Base-by-base conservation (phyloP, 2,329 filamentous ascomycete species). In the Talaromyces sp. region DNA sequence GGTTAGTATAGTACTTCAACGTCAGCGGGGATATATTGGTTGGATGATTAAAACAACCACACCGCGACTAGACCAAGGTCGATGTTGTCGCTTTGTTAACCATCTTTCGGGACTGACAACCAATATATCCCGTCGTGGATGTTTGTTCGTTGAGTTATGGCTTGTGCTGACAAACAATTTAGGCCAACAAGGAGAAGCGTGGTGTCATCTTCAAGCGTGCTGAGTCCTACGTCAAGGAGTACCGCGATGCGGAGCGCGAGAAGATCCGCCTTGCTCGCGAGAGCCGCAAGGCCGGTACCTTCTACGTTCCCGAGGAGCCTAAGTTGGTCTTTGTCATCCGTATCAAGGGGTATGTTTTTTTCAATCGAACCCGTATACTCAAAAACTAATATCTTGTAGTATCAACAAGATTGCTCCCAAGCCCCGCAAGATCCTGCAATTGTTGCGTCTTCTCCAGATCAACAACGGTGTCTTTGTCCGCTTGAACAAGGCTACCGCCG, bases 361-460 rank as follows among this genome's bases (percentile, higher is more conserved):
- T 31, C 27, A 31, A 57, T n/a, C 15, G 27, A 27, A 50, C 9
- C 27, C 0, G 13, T 19, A 17, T 2, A 37, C 65, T 71, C 59
- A 69, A 69, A 63, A 27, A 3, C 33, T n/a, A 13, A 65, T 22
- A 3, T 6, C 7, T 50, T 7, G 56, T 69, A 90, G 94, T 96
- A 98, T 99, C 93, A 98, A 98, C 92, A 99, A 99, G 91, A 98
- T 99, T 78, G 89, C 96, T 81, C 95, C 95, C 76, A 98, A 99
- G 91, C 96, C 96, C 84, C 93, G 95, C 88, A 99, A 99, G 90
- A 98, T 97, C 79, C 89, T 99, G 76, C 95, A 99, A 86, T 92
- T 99, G 69, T 93, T 99, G 81, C 94, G 95, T 87, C 92, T 99
- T 73, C 90, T 99, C 78, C 95, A 99, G 87, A 99, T 99, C 91